These are phyloP conservation scores for Dendrocalamus latiflorus DNA, from an alignment of 202 grass and related monocot genomes.

Conservation along the genomic window DNA sequence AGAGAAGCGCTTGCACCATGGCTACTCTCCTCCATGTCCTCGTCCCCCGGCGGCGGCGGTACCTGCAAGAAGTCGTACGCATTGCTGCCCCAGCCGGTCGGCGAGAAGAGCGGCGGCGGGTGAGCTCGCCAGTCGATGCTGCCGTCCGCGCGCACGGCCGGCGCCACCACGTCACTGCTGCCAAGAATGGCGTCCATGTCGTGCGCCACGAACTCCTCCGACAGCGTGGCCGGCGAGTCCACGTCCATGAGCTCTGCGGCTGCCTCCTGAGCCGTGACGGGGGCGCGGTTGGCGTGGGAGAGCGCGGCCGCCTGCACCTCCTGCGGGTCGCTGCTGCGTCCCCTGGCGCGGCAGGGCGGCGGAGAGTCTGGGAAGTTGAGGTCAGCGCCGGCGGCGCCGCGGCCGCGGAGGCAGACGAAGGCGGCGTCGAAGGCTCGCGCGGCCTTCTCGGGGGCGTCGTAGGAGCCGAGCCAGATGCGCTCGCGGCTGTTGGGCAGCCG, in stretches of 20 bases:
- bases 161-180: not conserved
- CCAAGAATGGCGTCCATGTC: not conserved
- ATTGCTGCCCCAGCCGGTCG: slow-evolving; percentile 33
- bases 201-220: not conserved
- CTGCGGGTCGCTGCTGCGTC: slow-evolving; percentile 37
- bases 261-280: slow-evolving; percentile 10
- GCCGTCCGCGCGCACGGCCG: slow-evolving; percentile 28
- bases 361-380: slow-evolving; percentile 85
- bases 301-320: slow-evolving; percentile 69
- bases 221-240: not conserved
- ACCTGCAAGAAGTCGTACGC: slow-evolving; percentile 43
- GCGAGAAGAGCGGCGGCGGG: slow-evolving; percentile 45
- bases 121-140: slow-evolving; percentile 58
- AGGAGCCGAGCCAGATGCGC: slow-evolving; percentile 78
- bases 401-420: slow-evolving; percentile 76
- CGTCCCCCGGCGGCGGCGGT: slow-evolving; percentile 4
- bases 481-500: slow-evolving; percentile 79
- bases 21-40: slow-evolving; percentile 24
- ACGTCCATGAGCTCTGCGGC: slow-evolving; percentile 18
- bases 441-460: slow-evolving; percentile 80
- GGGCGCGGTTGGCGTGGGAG: slow-evolving; percentile 59
- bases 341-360: slow-evolving; percentile 25
- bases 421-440: slow-evolving; percentile 84
- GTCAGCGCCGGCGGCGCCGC: slow-evolving; percentile 24
- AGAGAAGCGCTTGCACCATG: slow-evolving; percentile 33